Percentiles rank a stretch among this genome's conserved stretches.
phyloP scores from a whole-genome alignment of 1,139 yeast genomes.

The Candida gigantensis region DNA sequence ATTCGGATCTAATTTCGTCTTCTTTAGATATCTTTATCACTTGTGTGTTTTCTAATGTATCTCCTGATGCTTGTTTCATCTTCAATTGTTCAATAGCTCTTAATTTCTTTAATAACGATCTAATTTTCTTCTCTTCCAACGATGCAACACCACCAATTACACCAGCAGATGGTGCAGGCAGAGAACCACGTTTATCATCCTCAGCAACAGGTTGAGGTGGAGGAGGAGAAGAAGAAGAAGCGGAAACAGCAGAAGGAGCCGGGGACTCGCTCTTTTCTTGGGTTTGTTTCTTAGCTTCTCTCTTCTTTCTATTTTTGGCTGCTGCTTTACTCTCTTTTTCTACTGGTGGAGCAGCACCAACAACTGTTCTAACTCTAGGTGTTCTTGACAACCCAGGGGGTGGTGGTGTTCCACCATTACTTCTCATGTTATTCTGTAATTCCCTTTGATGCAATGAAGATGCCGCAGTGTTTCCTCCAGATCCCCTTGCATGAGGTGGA shows the following conservation, averaged over 20 bases:
- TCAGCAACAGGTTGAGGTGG: slow-evolving; percentile 21
- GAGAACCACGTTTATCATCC: slow-evolving; percentile 14
- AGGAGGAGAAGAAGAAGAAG: slow-evolving; percentile 19
- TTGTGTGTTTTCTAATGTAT: slow-evolving; percentile 89
- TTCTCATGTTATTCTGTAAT: slow-evolving; percentile 32
- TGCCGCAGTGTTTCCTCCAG: slow-evolving; percentile 32
- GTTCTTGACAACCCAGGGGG: slow-evolving; percentile 19
- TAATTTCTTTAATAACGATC: slow-evolving; percentile 86
- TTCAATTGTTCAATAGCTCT: slow-evolving; percentile 92
- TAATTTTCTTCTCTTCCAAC: slow-evolving; percentile 86
- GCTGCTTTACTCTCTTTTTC: slow-evolving; percentile 61
- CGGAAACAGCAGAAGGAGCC: slow-evolving; percentile 15
- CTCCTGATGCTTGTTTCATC: slow-evolving; percentile 81
- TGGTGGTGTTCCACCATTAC: slow-evolving; percentile 23
- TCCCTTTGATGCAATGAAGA: slow-evolving; percentile 62
- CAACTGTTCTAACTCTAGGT: slow-evolving; percentile 36
- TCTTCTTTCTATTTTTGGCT: slow-evolving; percentile 75
- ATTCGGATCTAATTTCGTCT: slow-evolving; percentile 71
- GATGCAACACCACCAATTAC: slow-evolving; percentile 66
- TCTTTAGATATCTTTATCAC: slow-evolving; percentile 86
- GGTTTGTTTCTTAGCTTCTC: slow-evolving; percentile 60
- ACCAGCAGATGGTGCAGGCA: slow-evolving; percentile 21
- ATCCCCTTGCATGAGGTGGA: slow-evolving; percentile 89
- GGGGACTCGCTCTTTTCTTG: slow-evolving; percentile 19
- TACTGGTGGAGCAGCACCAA: slow-evolving; percentile 46